Evolutionary conservation across 2,329 filamentous ascomycete genomes (phyloP), one percentile per base, ranked within the genome.

Genomic region (Sarocladium oryzae): DNA sequence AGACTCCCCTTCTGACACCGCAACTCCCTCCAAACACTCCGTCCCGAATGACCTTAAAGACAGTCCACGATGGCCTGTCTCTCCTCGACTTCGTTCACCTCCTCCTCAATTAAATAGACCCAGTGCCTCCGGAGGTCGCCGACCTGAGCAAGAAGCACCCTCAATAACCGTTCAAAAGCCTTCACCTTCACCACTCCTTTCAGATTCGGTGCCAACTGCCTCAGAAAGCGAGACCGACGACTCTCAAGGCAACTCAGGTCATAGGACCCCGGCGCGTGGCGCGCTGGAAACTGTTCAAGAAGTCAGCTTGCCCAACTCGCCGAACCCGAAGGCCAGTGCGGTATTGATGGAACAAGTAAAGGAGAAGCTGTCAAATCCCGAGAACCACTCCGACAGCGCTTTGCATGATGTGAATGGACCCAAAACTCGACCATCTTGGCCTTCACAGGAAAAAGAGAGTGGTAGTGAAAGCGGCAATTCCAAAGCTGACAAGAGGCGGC

Each of bases 211-310:
- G 33, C 64, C 58, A 54, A 63, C 57, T 62, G 69, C 66, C 51
- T 71, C 72, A 10, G 78, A 81, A 55, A 75, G 68, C 57, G 79
- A 82, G 55, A 67, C 66, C 51, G 79, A 82, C 57, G 79, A 82
- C 35, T 56, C 63, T 10, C 66, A 72, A 35, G 58, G 60, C 40
- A 67, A 69, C 40, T 69, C 78, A 18, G 81, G 81, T 48, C 72
- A 80, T 69, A 72, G 77, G 63, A 81, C 82, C 16, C 81, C 82
- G 20, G 77, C 74, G 30, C 74, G 77, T 50, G 82, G 84, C 46
- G 81, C 81, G 45, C 72, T 96, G 52, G 92, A 95, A 69, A 96
- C 93, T 0, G 92, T 97, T 15, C 87, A 96, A 64, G 92, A 96
- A 74, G 84, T 86, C 51, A 93, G 89, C 69, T 80, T 89, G 54